Conservation (phyloP, 1,284 basidiomycete species). For the Calocybe gambosa region DNA sequence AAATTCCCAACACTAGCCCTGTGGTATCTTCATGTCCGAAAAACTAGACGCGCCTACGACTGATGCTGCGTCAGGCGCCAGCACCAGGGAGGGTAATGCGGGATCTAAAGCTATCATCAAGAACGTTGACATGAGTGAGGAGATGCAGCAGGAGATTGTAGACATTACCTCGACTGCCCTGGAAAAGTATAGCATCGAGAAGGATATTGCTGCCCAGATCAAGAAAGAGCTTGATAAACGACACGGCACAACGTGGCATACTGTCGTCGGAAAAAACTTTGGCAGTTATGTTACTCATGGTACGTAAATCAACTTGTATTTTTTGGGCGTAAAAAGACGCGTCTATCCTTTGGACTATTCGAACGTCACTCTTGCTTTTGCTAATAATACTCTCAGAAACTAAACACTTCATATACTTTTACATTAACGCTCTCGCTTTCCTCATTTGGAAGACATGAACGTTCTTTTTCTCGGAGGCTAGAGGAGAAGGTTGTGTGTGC, state of each 20-base stretch:
- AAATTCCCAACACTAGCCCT: background rate
- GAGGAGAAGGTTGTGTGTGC: background rate
- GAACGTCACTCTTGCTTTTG: slow-evolving; percentile 11
- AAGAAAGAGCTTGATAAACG: slow-evolving; percentile 96
- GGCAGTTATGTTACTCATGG: slow-evolving; percentile 97
- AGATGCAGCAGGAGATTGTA: slow-evolving; percentile 92
- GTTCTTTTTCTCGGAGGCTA: background rate
- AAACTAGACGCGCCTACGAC: slow-evolving; percentile 53
- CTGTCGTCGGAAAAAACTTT: slow-evolving; percentile 97
- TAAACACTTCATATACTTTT: slow-evolving; percentile 97
- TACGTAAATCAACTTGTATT: slow-evolving; percentile 37
- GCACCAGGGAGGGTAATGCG: slow-evolving; percentile 29
- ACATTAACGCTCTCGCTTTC: slow-evolving; percentile 83
- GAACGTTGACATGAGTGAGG: slow-evolving; percentile 95
- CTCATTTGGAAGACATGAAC: slow-evolving; percentile 90
- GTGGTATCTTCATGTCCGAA: slow-evolving; percentile 45
- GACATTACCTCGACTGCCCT: slow-evolving; percentile 83
- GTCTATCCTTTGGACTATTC: slow-evolving; percentile 2
- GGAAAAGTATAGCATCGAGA: slow-evolving; percentile 91
- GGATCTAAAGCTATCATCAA: slow-evolving; percentile 86
- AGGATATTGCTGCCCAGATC: slow-evolving; percentile 96
- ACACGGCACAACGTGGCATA: slow-evolving; percentile 94
- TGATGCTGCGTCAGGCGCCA: slow-evolving; percentile 41
- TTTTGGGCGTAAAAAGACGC: slow-evolving; percentile 14
- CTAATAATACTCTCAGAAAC: slow-evolving; percentile 60